Evolutionary conservation across 306 rosid genomes (phyloP), one percentile per base, ranked within the genome.

Genomic region (Sechiopsis laciniata): DNA sequence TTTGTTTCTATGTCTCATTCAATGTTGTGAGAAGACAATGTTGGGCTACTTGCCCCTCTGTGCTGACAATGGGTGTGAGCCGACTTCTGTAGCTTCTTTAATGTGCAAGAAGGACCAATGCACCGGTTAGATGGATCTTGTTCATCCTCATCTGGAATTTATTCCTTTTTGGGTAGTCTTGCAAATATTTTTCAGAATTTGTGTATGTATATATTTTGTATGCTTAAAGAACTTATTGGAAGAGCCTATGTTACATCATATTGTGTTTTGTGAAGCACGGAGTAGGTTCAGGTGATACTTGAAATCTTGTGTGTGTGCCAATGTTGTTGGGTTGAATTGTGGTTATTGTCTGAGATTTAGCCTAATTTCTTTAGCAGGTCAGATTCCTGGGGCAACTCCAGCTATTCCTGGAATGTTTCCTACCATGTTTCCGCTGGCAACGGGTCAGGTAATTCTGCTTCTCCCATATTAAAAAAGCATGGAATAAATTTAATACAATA

Each of bases 11-110:
- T 94, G 97, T 94, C 88, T 81, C 86, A 88, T 94, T 85, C 78
- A 87, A 83, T 91, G 88, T 82, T 90, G 90, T 87, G 82, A 94
- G 99, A 94, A 87, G 99, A 91, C 97, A 91, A 94, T 91, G 95
- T 90, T 86, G 97, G 96, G 90, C 91, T 86, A 90, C 95, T 94
- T 85, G 97, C 94, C 98, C 98, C 97, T 90, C 87, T 94, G 96
- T 89, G 98, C 94, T 90, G 97, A 89, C 95, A 89, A 91, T 87
- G 97, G 97, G 91, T 85, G 96, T 94, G 99, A 89, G 97, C 99
- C 82, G 99, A 89, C 95, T 69, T 88, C 99, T 89, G 95, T 94
- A 87, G 99, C 99, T 94, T 89, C 99, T 94, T 89, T 94, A 84
- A 89, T 89, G 86, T 86, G 88, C 97, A 85, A 80, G 97, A 93